phyloP scores from a whole-genome alignment of 495 filamentous ascomycete genomes.

The Melanomma pulvis-pyrius region DNA sequence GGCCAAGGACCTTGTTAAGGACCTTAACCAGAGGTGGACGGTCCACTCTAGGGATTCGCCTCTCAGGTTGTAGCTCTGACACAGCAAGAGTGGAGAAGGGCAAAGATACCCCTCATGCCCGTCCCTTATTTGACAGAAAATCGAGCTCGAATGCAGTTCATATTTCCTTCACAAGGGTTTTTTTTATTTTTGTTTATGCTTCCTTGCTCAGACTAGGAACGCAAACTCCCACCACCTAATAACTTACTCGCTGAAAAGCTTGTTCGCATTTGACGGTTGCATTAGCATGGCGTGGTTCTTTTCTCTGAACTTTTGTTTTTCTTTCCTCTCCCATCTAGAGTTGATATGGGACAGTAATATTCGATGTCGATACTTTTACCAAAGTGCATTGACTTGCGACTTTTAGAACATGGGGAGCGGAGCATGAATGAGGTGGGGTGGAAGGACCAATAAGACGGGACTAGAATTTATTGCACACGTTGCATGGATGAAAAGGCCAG shows the following conservation, averaged over 20 bases:
- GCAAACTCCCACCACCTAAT: not conserved
- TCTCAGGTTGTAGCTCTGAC: slow-evolving; percentile 11
- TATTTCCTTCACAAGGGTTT: not conserved
- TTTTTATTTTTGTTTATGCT: not conserved
- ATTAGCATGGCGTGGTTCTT: slow-evolving; percentile 3
- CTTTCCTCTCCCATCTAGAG: not conserved
- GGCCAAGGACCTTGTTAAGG: slow-evolving; percentile 15
- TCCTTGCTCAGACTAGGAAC: not conserved
- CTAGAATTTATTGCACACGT: not conserved
- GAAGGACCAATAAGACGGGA: not conserved
- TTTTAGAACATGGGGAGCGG: not conserved
- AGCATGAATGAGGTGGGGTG: not conserved
- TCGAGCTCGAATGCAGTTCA: not conserved
- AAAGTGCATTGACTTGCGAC: slow-evolving; percentile 12
- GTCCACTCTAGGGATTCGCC: slow-evolving; percentile 17
- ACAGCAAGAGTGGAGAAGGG: not conserved
- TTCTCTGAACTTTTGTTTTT: not conserved
- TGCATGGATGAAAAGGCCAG: not conserved
- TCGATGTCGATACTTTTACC: slow-evolving; percentile 15
- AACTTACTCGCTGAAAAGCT: not conserved
- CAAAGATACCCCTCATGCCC: slow-evolving; percentile 10
- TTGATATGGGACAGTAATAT: not conserved
- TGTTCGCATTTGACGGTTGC: not conserved
- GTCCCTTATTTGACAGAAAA: not conserved
- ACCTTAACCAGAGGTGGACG: slow-evolving; percentile 10